Percentiles rank a stretch among this genome's conserved stretches.
phyloP scores from a whole-genome alignment of 2,329 filamentous ascomycete genomes.

The Chalara sp. region DNA sequence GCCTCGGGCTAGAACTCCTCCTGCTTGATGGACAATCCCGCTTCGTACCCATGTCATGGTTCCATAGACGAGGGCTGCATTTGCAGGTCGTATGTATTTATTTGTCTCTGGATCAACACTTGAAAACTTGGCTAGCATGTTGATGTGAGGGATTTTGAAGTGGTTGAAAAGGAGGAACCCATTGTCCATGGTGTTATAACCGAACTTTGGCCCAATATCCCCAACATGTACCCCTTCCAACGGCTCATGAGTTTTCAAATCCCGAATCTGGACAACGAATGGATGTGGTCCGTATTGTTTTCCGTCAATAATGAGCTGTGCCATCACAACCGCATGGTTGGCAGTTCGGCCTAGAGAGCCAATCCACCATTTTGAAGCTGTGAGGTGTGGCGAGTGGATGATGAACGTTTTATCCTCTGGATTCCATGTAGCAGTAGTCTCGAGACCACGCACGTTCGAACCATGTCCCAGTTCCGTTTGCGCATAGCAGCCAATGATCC shows the following conservation, averaged over 20 bases:
- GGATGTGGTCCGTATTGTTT: conserved; percentile 69
- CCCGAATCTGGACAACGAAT: conserved; percentile 69
- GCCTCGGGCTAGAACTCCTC: conserved; percentile 64
- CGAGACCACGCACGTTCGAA: conserved; percentile 61
- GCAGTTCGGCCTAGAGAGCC: conserved; percentile 70
- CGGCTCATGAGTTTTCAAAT: conserved; percentile 62
- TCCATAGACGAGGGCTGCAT: conserved; percentile 64
- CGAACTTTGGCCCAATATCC: conserved; percentile 76
- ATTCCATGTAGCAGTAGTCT: conserved; percentile 54
- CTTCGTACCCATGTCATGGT: conserved; percentile 71
- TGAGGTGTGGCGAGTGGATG: conserved; percentile 66
- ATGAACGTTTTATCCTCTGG: conserved; percentile 66
- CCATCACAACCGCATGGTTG: conserved; percentile 74
- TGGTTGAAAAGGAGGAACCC: conserved; percentile 74
- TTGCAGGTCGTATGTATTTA: conserved; percentile 60
- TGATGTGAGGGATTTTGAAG: conserved; percentile 66
- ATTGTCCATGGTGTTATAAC: conserved; percentile 78
- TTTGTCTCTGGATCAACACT: conserved; percentile 60
- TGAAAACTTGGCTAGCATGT: conserved; percentile 68
- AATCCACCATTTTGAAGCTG: conserved; percentile 81
- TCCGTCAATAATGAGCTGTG: conserved; percentile 63
- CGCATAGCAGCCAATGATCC: conserved; percentile 73
- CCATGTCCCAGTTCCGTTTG: conserved; percentile 78
- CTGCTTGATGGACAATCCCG: conserved; percentile 67
- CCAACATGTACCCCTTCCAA: conserved; percentile 66